Percentiles rank a stretch among this genome's conserved stretches.
phyloP scores from a whole-genome alignment of 257 asterid species.

The Solanum virginianum region DNA sequence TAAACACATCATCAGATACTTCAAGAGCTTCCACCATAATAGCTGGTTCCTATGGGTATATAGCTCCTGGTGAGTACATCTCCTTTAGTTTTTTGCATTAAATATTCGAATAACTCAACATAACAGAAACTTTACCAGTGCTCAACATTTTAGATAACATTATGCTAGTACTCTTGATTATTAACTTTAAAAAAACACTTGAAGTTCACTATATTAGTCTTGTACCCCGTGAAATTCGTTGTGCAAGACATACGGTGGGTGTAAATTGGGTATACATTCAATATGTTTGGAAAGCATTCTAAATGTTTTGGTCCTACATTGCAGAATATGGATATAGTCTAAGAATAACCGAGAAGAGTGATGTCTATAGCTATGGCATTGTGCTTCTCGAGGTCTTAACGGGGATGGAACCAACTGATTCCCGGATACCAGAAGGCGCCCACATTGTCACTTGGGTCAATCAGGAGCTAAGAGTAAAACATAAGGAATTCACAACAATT shows the following conservation, averaged over 20 bases:
- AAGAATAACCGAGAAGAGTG: constrained; percentile 65
- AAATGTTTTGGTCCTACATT: constrained; percentile 1
- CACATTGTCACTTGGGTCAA: constrained; percentile 53
- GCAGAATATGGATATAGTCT: constrained; percentile 74
- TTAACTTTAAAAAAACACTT: background rate
- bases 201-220: background rate
- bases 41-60: constrained; percentile 69
- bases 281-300: background rate
- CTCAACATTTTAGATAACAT: background rate
- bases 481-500: constrained; percentile 39
- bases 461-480: constrained; percentile 33
- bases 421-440: constrained; percentile 47
- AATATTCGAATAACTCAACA: background rate
- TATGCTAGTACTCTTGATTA: background rate
- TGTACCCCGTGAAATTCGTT: background rate
- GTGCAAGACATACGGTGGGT: background rate
- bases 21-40: constrained; percentile 31
- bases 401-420: constrained; percentile 66
- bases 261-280: background rate
- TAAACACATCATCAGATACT: constrained; percentile 29
- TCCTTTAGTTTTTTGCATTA: background rate
- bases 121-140: background rate
- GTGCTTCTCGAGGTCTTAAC: constrained; percentile 69
- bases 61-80: constrained; percentile 56
- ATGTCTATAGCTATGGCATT: constrained; percentile 59